phyloP scores from a whole-genome alignment of 2,329 filamentous ascomycete genomes.

The Cladobotryum mycophilum region DNA sequence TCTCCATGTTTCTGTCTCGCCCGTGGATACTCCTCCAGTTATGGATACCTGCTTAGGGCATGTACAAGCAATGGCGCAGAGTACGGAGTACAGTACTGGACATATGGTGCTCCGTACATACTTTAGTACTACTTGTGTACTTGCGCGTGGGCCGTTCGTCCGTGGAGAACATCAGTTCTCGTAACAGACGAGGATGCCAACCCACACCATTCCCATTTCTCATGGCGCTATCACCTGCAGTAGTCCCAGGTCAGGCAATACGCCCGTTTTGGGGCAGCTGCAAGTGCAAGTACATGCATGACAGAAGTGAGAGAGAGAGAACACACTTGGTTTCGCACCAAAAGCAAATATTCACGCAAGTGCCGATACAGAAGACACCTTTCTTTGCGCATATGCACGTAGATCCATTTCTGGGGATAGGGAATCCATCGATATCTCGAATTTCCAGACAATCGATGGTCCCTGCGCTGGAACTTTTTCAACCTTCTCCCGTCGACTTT shows the following conservation, averaged over 20 bases:
- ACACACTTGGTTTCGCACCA: slow-evolving; percentile 1
- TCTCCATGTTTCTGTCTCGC: slow-evolving; percentile 10
- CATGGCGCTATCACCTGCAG: slow-evolving; percentile 15
- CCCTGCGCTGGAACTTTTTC: too few relatives aligned
- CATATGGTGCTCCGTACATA: neutral
- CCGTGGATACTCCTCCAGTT: slow-evolving; percentile 7
- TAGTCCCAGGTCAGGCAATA: slow-evolving; percentile 13
- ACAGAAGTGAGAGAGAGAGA: slow-evolving; percentile 7
- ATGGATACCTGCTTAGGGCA: neutral
- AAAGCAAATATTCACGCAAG: neutral
- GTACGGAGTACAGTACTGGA: neutral
- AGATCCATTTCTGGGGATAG: too few relatives aligned
- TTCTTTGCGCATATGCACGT: too few relatives aligned
- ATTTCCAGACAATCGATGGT: too few relatives aligned
- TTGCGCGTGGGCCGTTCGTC: too few relatives aligned
- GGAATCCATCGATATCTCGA: too few relatives aligned
- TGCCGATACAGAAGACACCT: neutral
- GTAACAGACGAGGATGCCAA: neutral
- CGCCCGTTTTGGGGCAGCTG: slow-evolving; percentile 1
- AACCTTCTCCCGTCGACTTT: too few relatives aligned
- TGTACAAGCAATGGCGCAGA: slow-evolving; percentile 2
- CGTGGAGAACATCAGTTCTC: neutral
- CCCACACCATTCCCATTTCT: slow-evolving; percentile 4
- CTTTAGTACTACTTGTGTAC: neutral
- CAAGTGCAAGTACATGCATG: slow-evolving; percentile 6